These are phyloP conservation scores for Saccharomycopsis fermentans DNA, from an alignment of 805 yeast genomes.

Conservation along the genomic window DNA sequence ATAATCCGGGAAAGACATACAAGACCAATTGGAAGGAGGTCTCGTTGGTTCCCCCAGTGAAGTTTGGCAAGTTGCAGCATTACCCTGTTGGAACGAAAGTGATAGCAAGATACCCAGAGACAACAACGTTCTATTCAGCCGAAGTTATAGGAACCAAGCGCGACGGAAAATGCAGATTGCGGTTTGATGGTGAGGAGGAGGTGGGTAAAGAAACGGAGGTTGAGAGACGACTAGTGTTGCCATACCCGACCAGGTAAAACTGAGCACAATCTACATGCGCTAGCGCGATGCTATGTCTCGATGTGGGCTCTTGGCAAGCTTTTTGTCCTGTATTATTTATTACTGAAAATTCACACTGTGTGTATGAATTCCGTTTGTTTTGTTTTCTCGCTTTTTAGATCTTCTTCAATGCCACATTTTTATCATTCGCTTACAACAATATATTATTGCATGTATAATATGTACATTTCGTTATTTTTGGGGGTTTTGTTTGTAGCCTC, in stretches of 20 bases:
- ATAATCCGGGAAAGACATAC: constrained; percentile 78
- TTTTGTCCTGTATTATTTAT: too few relatives aligned
- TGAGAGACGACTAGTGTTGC: constrained; percentile 71
- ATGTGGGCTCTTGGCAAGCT: too few relatives aligned
- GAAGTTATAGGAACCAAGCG: constrained; percentile 69
- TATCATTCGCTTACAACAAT: too few relatives aligned
- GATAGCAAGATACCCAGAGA: constrained; percentile 91
- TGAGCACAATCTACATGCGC: too few relatives aligned
- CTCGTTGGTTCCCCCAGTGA: constrained; percentile 53
- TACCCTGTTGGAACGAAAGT: constrained; percentile 76
- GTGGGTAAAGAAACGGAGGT: constrained; percentile 93
- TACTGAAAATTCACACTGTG: too few relatives aligned
- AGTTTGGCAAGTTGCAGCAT: constrained; percentile 33
- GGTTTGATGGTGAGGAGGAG: constrained; percentile 96
- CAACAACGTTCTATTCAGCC: constrained; percentile 94
- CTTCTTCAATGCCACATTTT: too few relatives aligned
- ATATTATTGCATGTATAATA: too few relatives aligned
- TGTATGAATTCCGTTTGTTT: too few relatives aligned
- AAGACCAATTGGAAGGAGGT: constrained; percentile 77
- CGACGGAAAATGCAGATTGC: constrained; percentile 67
- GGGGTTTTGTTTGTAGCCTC: too few relatives aligned
- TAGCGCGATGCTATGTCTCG: too few relatives aligned
- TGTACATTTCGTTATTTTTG: too few relatives aligned
- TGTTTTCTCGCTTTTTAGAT: too few relatives aligned
- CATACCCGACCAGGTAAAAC: constrained; percentile 39